A percentile compares a stretch with the other conserved stretches of the same genome.
Evolutionary conservation across 2,329 filamentous ascomycete genomes (phyloP).

Genomic region (Colletotrichum australisinense): DNA sequence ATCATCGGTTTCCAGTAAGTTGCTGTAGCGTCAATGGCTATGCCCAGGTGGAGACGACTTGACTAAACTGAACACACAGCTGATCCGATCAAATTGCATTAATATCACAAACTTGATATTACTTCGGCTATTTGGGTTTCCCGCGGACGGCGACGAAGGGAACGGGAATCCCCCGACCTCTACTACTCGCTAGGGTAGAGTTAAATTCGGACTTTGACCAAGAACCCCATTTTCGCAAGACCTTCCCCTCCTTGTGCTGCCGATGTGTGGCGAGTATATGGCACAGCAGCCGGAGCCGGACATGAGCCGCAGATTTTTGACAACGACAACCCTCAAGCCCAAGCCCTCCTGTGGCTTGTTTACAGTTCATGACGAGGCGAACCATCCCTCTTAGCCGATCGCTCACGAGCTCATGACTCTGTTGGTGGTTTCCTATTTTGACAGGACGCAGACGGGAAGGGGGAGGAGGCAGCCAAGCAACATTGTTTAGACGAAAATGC

Average conservation of each 20-base stretch:
- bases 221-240: background rate
- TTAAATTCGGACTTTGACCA: slow-evolving; percentile 14
- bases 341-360: background rate
- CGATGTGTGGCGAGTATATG: slow-evolving; percentile 2
- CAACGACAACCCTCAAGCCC: background rate
- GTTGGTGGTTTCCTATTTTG: background rate
- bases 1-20: slow-evolving; percentile 25
- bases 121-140: slow-evolving; percentile 9
- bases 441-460: background rate
- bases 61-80: slow-evolving; percentile 21
- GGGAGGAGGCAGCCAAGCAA: background rate
- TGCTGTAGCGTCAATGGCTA: background rate
- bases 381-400: background rate
- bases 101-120: slow-evolving; percentile 12
- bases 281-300: background rate
- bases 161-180: background rate
- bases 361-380: background rate
- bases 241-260: background rate
- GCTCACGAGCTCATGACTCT: background rate
- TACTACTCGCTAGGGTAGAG: slow-evolving; percentile 11
- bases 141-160: background rate
- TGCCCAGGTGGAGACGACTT: background rate
- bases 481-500: slow-evolving; percentile 20
- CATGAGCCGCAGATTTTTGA: slow-evolving; percentile 2
- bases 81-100: slow-evolving; percentile 9